These are phyloP conservation scores for Chlorencoelia australis DNA, from an alignment of 2,329 filamentous ascomycete genomes.

Conservation along the genomic window DNA sequence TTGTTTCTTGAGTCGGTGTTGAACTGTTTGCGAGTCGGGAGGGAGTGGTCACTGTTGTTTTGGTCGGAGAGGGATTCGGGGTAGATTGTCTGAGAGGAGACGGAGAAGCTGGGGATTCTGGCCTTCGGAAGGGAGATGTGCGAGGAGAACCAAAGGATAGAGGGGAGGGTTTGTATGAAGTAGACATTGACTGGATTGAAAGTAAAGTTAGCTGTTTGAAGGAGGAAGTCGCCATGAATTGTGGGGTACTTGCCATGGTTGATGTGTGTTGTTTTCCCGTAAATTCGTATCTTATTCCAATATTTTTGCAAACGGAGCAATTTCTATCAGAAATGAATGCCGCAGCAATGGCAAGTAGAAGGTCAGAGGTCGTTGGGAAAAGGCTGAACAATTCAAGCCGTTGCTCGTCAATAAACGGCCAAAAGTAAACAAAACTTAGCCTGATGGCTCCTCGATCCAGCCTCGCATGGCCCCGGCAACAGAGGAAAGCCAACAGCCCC, in stretches of 20 bases:
- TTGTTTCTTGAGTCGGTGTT: constrained; percentile 30
- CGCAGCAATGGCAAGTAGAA: too few species aligned
- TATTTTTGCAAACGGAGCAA: too few species aligned
- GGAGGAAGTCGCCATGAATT: constrained; percentile 1
- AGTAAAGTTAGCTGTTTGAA: constrained; percentile 1
- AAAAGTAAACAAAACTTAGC: too few species aligned
- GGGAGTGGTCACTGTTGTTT: constrained; percentile 30
- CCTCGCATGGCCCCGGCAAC: too few species aligned
- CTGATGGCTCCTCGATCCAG: too few species aligned
- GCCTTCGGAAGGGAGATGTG: constrained; percentile 52
- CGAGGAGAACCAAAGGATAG: constrained; percentile 64
- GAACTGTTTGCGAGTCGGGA: constrained; percentile 31
- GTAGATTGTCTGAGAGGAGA: constrained; percentile 52
- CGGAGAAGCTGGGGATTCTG: constrained; percentile 55
- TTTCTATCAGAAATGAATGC: too few species aligned
- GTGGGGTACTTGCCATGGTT: constrained; percentile 7
- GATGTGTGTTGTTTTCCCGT: too few species aligned
- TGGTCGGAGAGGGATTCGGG: constrained; percentile 48
- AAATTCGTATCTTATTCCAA: too few species aligned
- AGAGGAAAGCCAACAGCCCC: too few species aligned
- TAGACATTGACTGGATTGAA: constrained; percentile 18
- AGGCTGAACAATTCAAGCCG: too few species aligned
- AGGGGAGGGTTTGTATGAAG: constrained; percentile 60
- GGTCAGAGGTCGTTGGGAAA: too few species aligned
- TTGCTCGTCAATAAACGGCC: too few species aligned